Base-by-base conservation (phyloP, 2,329 filamentous ascomycete species). In the Microdochium bolleyi region DNA sequence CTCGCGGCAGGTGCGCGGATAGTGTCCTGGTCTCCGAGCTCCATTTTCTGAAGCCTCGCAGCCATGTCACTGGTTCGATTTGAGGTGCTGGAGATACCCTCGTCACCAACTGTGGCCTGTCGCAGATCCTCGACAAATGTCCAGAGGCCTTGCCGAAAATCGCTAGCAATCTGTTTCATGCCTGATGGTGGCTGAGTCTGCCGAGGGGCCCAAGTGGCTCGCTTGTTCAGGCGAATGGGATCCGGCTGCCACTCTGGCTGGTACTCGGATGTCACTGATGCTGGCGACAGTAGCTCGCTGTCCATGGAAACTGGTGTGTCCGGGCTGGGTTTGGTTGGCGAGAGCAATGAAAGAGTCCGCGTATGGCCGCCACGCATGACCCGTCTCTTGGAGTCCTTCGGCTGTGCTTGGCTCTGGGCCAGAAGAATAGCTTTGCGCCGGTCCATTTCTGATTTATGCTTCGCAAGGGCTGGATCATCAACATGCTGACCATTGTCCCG, bases 41-140 rank as follows among this genome's bases (percentile, higher is more conserved):
- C 58, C 38, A 56, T 57, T 55, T 56, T 61, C 30, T 53, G 55
- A 7, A 57, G 52, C 24, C 64, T 61, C 2, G 60, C 52, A 54
- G 57, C 52, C 64, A 64, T 63, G 50, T 63, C 67, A 55, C 58
- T 65, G 55, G 67, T 70, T 48, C 68, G 59, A 54, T 70, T 62
- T 41, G 62, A 64, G n/a, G 63, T 67, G 14, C 83, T 85, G 55
- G 77, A 83, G 57, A 90, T 82, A 16, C 85, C 89, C 72, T 99
- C 94, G 52, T 99, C 94, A 24, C 94, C 94, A 7, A 99, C 91
- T 0, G 94, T 96, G 14, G 92, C 95, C 70, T 97, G 94, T 59
- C 92, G 82, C 49, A 99, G 83, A 65, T 99, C 94, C 67, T 97
- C 94, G 55, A 96, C 84, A 69, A 99, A 99, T 1, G 89, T 96